Percentiles rank a stretch among this genome's conserved stretches.
These are phyloP conservation scores for Trypethelium eluteriae DNA, from an alignment of 495 filamentous ascomycete species.

Conservation along the genomic window DNA sequence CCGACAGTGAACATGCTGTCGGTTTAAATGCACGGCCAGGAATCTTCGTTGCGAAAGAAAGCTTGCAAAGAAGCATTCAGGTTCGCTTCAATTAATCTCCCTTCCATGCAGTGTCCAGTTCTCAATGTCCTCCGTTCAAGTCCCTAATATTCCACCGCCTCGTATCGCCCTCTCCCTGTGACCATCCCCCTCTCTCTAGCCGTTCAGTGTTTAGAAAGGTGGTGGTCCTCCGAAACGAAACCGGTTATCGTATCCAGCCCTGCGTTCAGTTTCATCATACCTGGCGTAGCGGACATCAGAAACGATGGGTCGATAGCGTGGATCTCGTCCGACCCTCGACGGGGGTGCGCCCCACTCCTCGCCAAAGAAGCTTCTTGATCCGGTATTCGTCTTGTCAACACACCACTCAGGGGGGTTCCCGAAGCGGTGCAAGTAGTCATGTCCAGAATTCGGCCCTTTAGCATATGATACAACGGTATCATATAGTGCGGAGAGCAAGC, in stretches of 20 bases:
- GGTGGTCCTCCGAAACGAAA: neutral
- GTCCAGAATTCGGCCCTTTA: slow-evolving; percentile 23
- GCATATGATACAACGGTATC: slow-evolving; percentile 27
- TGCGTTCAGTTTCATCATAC: neutral
- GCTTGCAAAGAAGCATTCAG: neutral
- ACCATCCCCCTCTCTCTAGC: neutral
- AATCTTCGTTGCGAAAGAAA: neutral
- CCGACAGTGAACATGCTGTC: too few relatives aligned
- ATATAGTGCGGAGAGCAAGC: slow-evolving; percentile 23
- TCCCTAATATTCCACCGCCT: neutral
- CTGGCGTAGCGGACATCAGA: neutral
- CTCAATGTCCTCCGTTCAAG: too few relatives aligned
- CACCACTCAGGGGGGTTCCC: slow-evolving; percentile 23
- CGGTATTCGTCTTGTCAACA: slow-evolving; percentile 18
- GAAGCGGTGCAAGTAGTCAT: slow-evolving; percentile 25
- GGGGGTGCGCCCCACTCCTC: slow-evolving; percentile 23
- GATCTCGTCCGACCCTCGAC: slow-evolving; percentile 23
- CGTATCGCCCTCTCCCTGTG: neutral
- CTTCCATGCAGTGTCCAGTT: neutral
- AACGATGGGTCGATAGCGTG: slow-evolving; percentile 17
- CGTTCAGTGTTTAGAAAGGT: neutral
- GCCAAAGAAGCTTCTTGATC: slow-evolving; percentile 27
- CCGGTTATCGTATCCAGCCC: neutral
- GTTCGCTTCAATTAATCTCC: neutral
- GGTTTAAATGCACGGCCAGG: too few relatives aligned